Evolutionary conservation across 495 filamentous ascomycete species (phyloP), one percentile per base, ranked within the genome.

Genomic region (Neohortaea acidophila): DNA sequence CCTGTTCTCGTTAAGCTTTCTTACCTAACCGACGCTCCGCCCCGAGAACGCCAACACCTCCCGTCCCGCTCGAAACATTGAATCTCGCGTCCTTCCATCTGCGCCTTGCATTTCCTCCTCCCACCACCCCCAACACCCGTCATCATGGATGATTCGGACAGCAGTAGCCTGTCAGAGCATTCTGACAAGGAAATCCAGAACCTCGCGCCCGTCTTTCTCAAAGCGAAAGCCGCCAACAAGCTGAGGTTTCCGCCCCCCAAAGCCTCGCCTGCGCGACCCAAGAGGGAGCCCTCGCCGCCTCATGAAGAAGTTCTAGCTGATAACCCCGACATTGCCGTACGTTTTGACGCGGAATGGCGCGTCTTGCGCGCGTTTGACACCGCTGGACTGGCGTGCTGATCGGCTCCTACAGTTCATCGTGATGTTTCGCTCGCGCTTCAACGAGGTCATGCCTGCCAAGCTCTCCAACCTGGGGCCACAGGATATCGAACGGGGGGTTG

Each of bases 371-470:
- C 9, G 15, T 11, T 15, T 37, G 15, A 33, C n/a, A n/a, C n/a
- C n/a, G n/a, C n/a, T n/a, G n/a, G n/a, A n/a, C n/a, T n/a, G n/a
- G n/a, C n/a, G 34, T 45, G 26, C 30, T 32, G 25, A 31, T 40
- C 11, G 7, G 22, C 5, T 22, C 14, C 39, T 36, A 27, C 59
- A 94, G 86, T 92, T 97, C 59, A 83, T 97, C 59, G 82, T 94
- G 48, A 94, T 85, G 83, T 97, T 94, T 59, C 79, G 87, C 55
- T 75, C 82, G 59, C 81, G 89, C 52, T 96, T 96, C 56, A 75
- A 69, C 56, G 84, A 92, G 28, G 78, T 72, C 41, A 85, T 97
- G 45, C 79, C 84, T 22, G 83, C 84, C 55, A 84, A 81, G 26
- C 62, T 91, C 6, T 66, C 79, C 38, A 81, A 94, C 53, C 79